phyloP scores from a whole-genome alignment of 345 rosid species.

The Melaleuca quinquenervia region DNA sequence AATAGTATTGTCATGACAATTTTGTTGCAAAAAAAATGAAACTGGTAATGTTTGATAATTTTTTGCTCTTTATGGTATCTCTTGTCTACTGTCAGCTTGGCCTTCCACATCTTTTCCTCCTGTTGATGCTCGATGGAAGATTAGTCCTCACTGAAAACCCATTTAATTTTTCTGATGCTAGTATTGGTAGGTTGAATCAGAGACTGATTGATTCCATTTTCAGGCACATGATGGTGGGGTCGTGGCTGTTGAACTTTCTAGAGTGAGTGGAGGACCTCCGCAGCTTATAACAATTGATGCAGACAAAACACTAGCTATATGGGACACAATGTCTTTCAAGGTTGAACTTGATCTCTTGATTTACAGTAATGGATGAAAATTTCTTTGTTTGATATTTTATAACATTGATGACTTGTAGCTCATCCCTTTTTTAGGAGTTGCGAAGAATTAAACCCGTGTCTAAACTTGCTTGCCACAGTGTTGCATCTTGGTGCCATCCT shows the following conservation, averaged over 20 bases:
- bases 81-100: background rate
- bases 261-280: slow-evolving; percentile 94
- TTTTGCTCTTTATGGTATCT: background rate
- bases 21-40: background rate
- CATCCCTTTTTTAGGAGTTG: slow-evolving; percentile 52
- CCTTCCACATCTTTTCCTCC: background rate
- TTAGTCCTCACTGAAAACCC: background rate
- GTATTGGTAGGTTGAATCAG: background rate
- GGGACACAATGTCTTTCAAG: slow-evolving; percentile 99
- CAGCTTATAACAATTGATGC: slow-evolving; percentile 96
- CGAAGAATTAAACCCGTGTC: slow-evolving; percentile 97
- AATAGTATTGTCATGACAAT: background rate
- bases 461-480: slow-evolving; percentile 90
- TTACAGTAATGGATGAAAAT: background rate
- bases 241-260: slow-evolving; percentile 84
- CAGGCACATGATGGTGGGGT: slow-evolving; percentile 99
- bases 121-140: background rate
- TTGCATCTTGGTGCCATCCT: slow-evolving; percentile 99
- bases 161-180: background rate
- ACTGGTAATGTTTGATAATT: background rate
- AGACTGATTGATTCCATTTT: background rate
- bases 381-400: background rate
- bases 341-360: slow-evolving; percentile 10
- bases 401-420: slow-evolving; percentile 1
- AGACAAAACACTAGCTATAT: slow-evolving; percentile 93